Percentiles rank a stretch among this genome's conserved stretches.
Conservation (phyloP, 441 rosid genomes). For the Breynia disticha region DNA sequence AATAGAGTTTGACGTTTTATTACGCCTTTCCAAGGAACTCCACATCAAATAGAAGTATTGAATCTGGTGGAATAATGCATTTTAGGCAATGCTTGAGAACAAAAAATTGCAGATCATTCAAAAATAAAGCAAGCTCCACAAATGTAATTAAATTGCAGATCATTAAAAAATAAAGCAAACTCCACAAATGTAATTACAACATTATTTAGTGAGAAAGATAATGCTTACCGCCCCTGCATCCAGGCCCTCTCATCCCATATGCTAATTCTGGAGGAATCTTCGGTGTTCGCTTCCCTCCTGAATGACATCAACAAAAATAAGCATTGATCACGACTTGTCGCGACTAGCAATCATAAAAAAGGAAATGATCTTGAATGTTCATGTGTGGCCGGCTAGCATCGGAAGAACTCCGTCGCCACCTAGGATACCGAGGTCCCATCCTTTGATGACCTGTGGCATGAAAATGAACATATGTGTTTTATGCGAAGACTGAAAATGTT, state of each 20-base stretch:
- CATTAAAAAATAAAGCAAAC: too few relatives aligned
- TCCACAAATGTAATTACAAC: background rate
- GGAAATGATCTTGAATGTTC: background rate
- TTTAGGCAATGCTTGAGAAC: background rate
- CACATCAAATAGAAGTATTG: slow-evolving; percentile 72
- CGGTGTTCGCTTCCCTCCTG: slow-evolving; percentile 70
- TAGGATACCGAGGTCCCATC: slow-evolving; percentile 83
- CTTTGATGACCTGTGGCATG: slow-evolving; percentile 57
- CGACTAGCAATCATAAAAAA: too few relatives aligned
- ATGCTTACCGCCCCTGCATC: slow-evolving; percentile 72
- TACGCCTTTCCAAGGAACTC: slow-evolving; percentile 67
- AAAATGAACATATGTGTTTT: too few relatives aligned
- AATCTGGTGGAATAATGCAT: slow-evolving; percentile 68
- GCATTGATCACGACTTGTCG: background rate
- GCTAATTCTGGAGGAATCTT: slow-evolving; percentile 76
- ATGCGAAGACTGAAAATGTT: too few relatives aligned
- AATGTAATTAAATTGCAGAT: too few relatives aligned
- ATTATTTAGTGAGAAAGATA: background rate
- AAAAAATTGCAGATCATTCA: background rate
- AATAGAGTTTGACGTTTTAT: too few relatives aligned
- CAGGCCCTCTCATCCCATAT: slow-evolving; percentile 83
- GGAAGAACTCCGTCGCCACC: slow-evolving; percentile 87
- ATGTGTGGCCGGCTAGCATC: slow-evolving; percentile 63
- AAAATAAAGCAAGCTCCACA: too few relatives aligned
- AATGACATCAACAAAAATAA: background rate